Base-by-base conservation (phyloP, 2,329 filamentous ascomycete species). In the Emydomyces testavorans region DNA sequence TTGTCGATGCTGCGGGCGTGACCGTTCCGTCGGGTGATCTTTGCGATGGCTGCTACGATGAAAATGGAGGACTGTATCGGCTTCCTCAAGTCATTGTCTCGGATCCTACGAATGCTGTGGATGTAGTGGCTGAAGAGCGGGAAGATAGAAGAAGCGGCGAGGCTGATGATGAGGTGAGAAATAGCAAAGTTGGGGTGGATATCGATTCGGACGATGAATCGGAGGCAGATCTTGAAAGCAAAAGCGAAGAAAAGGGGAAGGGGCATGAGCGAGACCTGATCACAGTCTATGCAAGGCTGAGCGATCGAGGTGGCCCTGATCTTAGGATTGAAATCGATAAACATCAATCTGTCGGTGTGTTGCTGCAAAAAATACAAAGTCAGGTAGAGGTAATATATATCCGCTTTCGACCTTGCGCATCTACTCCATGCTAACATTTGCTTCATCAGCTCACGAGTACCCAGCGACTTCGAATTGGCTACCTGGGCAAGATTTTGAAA, bases 401-500 rank as follows among this genome's bases (percentile, higher is more conserved):
- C 18, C 34, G 16, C 28, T 28, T 16, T 28, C 10, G 10, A 4
- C 13, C 11, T n/a, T 29, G 24, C 4, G 13, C 8, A 13, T 34
- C 11, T 13, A 32, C 7, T 10, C 15, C 6, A 16, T 23, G 26
- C 38, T 41, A 35, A 46, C 26, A 24, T 2, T 24, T 8, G 46
- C 6, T 10, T 13, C 21, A 32, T 15, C 56, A 83, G 82, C 68
- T 89, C 26, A 64, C 74, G 1, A 61, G 70, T 6, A 70, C 69
- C 37, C 78, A 77, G 52, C 76, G 72, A 40, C 71, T 94, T 43
- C 78, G 79, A 46, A 76, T 94, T 50, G 81, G 79, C 16, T 93
- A 94, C 62, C 75, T 92, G 65, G 89, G 89, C 55, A 86, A 80
- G 61, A 77, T 89, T 43, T 74, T 94, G 38, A 79, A 80, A 54